Base-by-base conservation (phyloP, 139 green algal species). In the Coelastrella sp. region DNA sequence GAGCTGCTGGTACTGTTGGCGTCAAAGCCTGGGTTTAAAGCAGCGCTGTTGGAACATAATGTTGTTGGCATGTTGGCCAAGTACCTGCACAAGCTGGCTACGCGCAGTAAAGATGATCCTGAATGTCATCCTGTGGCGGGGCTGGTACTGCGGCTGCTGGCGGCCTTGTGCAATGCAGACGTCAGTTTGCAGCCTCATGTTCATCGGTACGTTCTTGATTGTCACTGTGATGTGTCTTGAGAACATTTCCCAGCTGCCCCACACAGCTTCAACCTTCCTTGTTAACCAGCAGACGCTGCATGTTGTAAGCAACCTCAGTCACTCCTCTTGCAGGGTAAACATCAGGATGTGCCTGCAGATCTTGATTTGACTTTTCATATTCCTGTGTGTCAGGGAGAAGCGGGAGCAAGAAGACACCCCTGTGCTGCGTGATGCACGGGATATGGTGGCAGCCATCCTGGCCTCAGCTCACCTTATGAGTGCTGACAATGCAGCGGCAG, bases 1-100 rank as follows among this genome's bases (percentile, higher is more conserved):
- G 85, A 90, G 74, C 22, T 90, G 85, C 73, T 90, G n/a, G n/a
- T 90, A 14, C 85, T 73, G 58, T 59, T 90, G 58, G 73, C 73
- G 7, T n/a, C 24, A 3, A 49, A 27, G 6, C 85, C 85, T 15
- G 85, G 49, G 6, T 84, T 90, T 8, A 90, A 90, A 20, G 58
- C 85, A 20, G 85, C 58, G 24, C 27, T 90, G 75, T 19, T 90
- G 10, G 85, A 90, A 25, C 20, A 35, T 11, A 83, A 84, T 56
- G 85, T 78, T 56, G 74, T 84, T 22, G 73, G 73, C 1, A 90
- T 68, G 58, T 27, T 90, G 85, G 85, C 73, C 7, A 90, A 84
- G 85, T 84, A 84, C 56, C 74, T 90, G 73, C 74, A 90, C 74
- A 60, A 65, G 22, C n/a, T 90, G 20, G 73, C 57, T 17, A 58